Evolutionary conservation across 352 stramenopile species (phyloP).

Genomic region (Elongisporangium undulatum): DNA sequence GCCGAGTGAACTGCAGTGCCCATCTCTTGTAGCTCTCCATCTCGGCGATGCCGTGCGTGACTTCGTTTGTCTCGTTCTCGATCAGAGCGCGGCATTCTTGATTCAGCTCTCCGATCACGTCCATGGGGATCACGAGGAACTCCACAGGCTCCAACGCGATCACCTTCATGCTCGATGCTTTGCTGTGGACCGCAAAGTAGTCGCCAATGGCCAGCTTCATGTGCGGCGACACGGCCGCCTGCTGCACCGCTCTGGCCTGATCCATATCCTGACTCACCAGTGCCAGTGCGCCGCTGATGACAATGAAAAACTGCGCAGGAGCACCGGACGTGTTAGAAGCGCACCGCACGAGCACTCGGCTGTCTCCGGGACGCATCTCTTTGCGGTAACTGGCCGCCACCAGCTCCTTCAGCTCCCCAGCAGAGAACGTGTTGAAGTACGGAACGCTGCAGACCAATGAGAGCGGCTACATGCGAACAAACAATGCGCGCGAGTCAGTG

Average conservation of each 20-base stretch:
- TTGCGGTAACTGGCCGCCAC: slow-evolving; percentile 37
- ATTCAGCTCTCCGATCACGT: slow-evolving; percentile 36
- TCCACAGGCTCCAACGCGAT: slow-evolving; percentile 65
- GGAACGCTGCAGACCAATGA: slow-evolving; percentile 75
- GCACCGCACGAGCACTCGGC: slow-evolving; percentile 16
- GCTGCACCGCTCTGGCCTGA: slow-evolving; percentile 35
- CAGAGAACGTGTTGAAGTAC: slow-evolving; percentile 66
- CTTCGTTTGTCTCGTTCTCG: slow-evolving; percentile 33
- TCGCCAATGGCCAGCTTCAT: slow-evolving; percentile 66
- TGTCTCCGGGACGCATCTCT: slow-evolving; percentile 48
- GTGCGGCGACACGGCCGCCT: slow-evolving; percentile 46
- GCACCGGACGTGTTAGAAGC: slow-evolving; percentile 2
- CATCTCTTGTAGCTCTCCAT: slow-evolving; percentile 75
- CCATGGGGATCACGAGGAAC: slow-evolving; percentile 51
- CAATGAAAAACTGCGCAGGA: slow-evolving; percentile 48
- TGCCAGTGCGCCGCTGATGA: slow-evolving; percentile 54
- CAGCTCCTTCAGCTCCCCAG: slow-evolving; percentile 46
- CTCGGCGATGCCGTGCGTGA: slow-evolving; percentile 32
- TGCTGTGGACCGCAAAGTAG: slow-evolving; percentile 41
- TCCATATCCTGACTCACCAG: slow-evolving; percentile 24
- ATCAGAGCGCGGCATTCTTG: slow-evolving; percentile 25
- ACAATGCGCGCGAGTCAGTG: slow-evolving; percentile 1
- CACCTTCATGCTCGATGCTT: slow-evolving; percentile 44
- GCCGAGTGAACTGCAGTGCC: slow-evolving; percentile 57
- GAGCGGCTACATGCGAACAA: slow-evolving; percentile 23